Percentiles rank a stretch among this genome's conserved stretches.
Evolutionary conservation across 108 stramenopile species (phyloP).

Genomic region (Ochromonas danica): DNA sequence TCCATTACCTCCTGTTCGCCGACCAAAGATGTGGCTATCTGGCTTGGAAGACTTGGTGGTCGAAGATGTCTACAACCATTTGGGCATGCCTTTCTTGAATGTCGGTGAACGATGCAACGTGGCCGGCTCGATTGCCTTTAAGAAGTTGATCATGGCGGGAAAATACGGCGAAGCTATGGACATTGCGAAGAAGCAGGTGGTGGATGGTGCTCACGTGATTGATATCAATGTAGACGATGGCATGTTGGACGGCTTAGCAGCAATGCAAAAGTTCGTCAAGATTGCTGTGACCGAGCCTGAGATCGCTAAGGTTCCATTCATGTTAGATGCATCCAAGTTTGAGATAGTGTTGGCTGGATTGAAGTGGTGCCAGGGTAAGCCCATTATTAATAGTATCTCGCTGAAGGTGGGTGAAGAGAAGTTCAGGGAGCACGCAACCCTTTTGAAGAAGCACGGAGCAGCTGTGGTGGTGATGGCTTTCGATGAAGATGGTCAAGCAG

Average conservation of each 20-base stretch:
- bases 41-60: slow-evolving; percentile 90
- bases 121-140: slow-evolving; percentile 87
- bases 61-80: slow-evolving; percentile 83
- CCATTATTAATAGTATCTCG: slow-evolving; percentile 94
- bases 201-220: slow-evolving; percentile 95
- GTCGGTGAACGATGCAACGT: slow-evolving; percentile 97
- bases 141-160: slow-evolving; percentile 92
- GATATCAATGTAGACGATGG: slow-evolving; percentile 99
- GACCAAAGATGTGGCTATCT: slow-evolving; percentile 88
- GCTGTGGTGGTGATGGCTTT: slow-evolving; percentile 99
- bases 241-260: slow-evolving; percentile 90
- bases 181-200: slow-evolving; percentile 95
- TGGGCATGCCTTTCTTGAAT: slow-evolving; percentile 89
- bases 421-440: slow-evolving; percentile 90
- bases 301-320: slow-evolving; percentile 90
- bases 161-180: slow-evolving; percentile 94
- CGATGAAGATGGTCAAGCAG: slow-evolving; percentile 97
- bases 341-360: slow-evolving; percentile 88
- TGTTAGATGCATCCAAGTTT: slow-evolving; percentile 98
- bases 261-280: slow-evolving; percentile 99
- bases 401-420: slow-evolving; percentile 96
- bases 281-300: slow-evolving; percentile 97
- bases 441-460: slow-evolving; percentile 91
- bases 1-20: slow-evolving; percentile 57
- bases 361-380: slow-evolving; percentile 96